These are phyloP conservation scores for Ophiostoma angusticollis DNA, from an alignment of 2,329 filamentous ascomycete species.

Conservation along the genomic window DNA sequence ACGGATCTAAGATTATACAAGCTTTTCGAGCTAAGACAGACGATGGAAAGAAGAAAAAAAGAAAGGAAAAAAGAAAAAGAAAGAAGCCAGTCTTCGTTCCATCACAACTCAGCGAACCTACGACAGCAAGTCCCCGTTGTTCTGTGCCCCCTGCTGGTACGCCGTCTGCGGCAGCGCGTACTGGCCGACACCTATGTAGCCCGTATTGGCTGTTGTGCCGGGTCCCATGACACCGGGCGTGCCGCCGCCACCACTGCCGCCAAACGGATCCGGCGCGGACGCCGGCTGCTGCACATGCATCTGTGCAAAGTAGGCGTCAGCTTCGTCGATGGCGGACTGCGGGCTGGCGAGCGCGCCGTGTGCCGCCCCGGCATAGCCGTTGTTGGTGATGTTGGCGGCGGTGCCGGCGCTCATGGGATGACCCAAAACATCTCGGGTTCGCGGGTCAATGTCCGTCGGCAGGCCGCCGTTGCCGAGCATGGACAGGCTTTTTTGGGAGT, in stretches of 20 bases:
- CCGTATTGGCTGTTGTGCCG: too few species aligned
- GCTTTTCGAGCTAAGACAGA: too few species aligned
- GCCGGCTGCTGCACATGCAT: constrained; percentile 51
- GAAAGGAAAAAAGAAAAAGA: neutral
- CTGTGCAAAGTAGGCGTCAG: constrained; percentile 80
- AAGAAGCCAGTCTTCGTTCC: neutral
- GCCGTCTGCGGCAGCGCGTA: constrained; percentile 66
- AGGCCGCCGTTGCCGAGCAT: constrained; percentile 43
- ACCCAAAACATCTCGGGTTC: constrained; percentile 19
- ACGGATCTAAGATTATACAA: too few species aligned
- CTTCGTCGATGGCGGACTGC: constrained; percentile 68
- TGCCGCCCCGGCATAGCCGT: neutral
- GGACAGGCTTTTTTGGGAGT: constrained; percentile 47
- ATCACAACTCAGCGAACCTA: neutral
- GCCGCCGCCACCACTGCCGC: constrained; percentile 42
- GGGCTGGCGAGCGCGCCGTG: constrained; percentile 41
- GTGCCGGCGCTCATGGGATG: constrained; percentile 6
- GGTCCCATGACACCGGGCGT: too few species aligned
- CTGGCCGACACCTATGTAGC: constrained; percentile 70
- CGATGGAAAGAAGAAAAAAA: too few species aligned
- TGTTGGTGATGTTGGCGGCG: constrained; percentile 10
- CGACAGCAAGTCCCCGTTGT: constrained; percentile 60
- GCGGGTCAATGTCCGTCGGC: constrained; percentile 36
- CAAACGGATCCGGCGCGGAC: constrained; percentile 48
- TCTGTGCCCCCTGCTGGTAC: constrained; percentile 52